Evolutionary conservation across 75 land plant species (phyloP), one percentile per base, ranked within the genome.

Genomic region (Cryptomeria japonica): DNA sequence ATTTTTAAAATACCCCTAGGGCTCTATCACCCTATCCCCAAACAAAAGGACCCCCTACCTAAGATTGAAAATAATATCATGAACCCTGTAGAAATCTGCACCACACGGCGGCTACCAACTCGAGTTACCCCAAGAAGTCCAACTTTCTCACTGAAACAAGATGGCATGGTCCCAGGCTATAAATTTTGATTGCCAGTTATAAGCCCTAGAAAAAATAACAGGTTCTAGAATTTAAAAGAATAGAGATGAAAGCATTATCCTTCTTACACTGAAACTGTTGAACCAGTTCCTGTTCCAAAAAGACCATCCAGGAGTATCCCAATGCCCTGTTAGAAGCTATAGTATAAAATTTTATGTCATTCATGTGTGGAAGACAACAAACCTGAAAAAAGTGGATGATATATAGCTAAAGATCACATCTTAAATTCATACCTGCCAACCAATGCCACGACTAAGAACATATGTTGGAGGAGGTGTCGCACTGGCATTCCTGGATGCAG

Each of bases 201-300:
- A 86, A 61, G 78, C 70, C 36, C 70, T 76, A 39, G 53, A 64
- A 25, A 53, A 42, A 84, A 46, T n/a, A 61, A 49, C 15, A n/a
- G 47, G 5, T 84, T 84, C 56, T 84, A 84, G 56, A 84, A 42
- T 15, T 7, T 84, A 84, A 42, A 31, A 37, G 41, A 79, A n/a
- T 46, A 87, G 55, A 88, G 16, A 47, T 86, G 84, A 46, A 85
- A 78, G 53, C 18, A 85, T n/a, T 16, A 31, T 73, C 46, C 42
- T 84, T 38, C 98, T 95, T 88, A 97, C 99, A 95, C 95, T 68
- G 98, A 92, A 34, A 95, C 96, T 89, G 98, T 93, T 53, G 94
- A 93, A 51, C 99, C 98, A 82, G 91, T 96, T 80, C 90, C 88
- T 68, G 97, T 87, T 37, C 99, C 98, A 91, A 97, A 97, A 87